Evolutionary conservation across 2,329 filamentous ascomycete species (phyloP), one percentile per base, ranked within the genome.

Genomic region (Calonectria pseudoturangicola): DNA sequence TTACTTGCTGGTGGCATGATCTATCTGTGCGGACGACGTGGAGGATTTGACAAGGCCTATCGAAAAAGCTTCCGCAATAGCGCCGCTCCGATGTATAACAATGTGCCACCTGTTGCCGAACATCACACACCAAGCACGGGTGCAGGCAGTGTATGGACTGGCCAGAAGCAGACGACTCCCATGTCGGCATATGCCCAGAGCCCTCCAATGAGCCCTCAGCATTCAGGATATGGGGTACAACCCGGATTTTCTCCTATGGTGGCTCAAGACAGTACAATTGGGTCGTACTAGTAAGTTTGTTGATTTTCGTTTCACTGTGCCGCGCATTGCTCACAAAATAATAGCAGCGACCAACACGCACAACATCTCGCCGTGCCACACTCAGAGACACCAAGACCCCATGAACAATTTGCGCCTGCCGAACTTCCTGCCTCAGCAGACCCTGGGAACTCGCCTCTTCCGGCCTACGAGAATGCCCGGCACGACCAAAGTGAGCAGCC

Each of bases 21-120:
- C 64, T 89, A 88, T 65, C 76, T 89, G 54, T 88, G 85, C 66
- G 87, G 88, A 18, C 82, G 87, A 58, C 82, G 79, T 41, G 79
- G 79, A 48, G 79, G 79, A 10, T 80, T 80, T 67, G 78, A 80
- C 68, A 80, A 80, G 70, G 79, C 79, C 9, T 80, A 80, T 47
- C 79, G 78, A 39, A 80, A 80, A 72, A 79, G 78, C 16, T 77
- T 80, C 74, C 73, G 71, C 62, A 74, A 63, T 67, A 69, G 67
- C 50, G 16, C 18, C 18, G 63, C 54, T 25, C 62, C 73, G 2
- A 15, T n/a, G 5, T 69, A 66, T 27, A 15, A 75, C 27, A 47
- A 47, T 27, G 51, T 27, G 36, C 62, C 68, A 1, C 70, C 78
- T 39, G 63, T 74, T 3, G 73, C 77, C 28, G 75, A 68, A 36